A percentile compares a stretch with the other conserved stretches of the same genome.
phyloP scores from a whole-genome alignment of 305 asterid genomes.

The Solanum hybrid region DNA sequence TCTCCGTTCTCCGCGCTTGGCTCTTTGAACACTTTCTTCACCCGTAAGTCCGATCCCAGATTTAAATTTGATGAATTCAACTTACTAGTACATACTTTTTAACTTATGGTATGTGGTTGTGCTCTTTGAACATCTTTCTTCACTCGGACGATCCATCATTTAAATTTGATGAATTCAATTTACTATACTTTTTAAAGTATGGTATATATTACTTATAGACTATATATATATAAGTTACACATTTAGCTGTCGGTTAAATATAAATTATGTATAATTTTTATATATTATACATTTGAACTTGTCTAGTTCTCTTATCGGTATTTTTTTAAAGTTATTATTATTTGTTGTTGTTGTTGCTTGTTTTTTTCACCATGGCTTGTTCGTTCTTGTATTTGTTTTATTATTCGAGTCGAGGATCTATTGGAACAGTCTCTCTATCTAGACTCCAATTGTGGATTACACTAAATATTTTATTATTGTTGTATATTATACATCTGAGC shows the following conservation, averaged over 20 bases:
- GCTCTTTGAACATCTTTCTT: slow-evolving; percentile 81
- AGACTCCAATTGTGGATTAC: neutral
- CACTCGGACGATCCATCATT: no score
- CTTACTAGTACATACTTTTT: neutral
- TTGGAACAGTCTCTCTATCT: neutral
- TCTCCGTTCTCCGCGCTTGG: slow-evolving; percentile 90
- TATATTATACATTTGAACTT: neutral
- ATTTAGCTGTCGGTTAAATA: neutral
- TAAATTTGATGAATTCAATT: neutral
- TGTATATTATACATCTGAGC: neutral
- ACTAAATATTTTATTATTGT: neutral
- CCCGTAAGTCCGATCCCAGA: slow-evolving; percentile 40
- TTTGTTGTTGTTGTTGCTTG: neutral
- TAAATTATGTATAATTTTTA: neutral
- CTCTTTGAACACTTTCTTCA: slow-evolving; percentile 94
- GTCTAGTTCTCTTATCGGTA: neutral
- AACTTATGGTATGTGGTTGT: slow-evolving; percentile 32
- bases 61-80: neutral
- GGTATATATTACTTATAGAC: neutral
- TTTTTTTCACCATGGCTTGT: neutral
- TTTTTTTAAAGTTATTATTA: no score
- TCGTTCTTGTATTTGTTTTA: neutral
- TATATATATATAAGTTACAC: neutral
- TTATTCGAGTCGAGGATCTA: neutral
- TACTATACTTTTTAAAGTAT: neutral